Evolutionary conservation across 2,329 filamentous ascomycete genomes (phyloP).

Genomic region (Trichoderma sp.): DNA sequence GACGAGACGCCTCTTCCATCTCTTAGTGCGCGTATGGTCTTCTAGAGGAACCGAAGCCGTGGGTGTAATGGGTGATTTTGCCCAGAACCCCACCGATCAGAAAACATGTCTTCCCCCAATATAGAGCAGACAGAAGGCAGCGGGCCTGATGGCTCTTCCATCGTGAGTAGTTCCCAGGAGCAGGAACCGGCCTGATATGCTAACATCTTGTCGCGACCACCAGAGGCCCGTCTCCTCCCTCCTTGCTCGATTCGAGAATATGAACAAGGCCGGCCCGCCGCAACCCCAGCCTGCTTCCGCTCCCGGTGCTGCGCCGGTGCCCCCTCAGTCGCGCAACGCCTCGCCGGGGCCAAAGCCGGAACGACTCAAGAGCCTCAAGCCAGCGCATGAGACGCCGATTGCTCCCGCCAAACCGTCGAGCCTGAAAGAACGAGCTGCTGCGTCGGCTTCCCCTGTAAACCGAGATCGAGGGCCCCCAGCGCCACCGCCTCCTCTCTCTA

Average conservation of each 20-base stretch:
- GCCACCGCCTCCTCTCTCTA: slow-evolving; percentile 34
- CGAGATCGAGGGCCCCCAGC: slow-evolving; percentile 33
- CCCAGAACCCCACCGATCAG: slow-evolving; percentile 39
- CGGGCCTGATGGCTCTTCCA: slow-evolving; percentile 74
- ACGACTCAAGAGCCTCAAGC: slow-evolving; percentile 46
- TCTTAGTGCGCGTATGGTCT: slow-evolving; percentile 36
- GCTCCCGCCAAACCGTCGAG: slow-evolving; percentile 32
- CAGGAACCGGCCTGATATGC: background rate
- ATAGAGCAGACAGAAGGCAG: slow-evolving; percentile 46
- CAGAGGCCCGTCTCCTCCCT: slow-evolving; percentile 83
- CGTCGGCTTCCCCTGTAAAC: slow-evolving; percentile 29
- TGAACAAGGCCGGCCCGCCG: slow-evolving; percentile 43
- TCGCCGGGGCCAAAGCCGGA: slow-evolving; percentile 50
- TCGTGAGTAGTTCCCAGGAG: slow-evolving; percentile 53
- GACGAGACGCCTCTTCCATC: background rate
- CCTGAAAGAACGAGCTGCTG: slow-evolving; percentile 24
- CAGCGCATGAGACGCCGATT: slow-evolving; percentile 40
- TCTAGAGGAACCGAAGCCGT: slow-evolving; percentile 34
- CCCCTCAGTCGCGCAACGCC: slow-evolving; percentile 40
- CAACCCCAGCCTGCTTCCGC: slow-evolving; percentile 32
- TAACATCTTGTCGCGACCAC: slow-evolving; percentile 9
- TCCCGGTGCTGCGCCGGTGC: background rate
- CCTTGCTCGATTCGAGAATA: slow-evolving; percentile 78
- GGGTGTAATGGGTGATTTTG: slow-evolving; percentile 43
- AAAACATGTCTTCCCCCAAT: slow-evolving; percentile 34